Evolutionary conservation across 1,139 yeast genomes (phyloP), one percentile per base, ranked within the genome.

Genomic region (Sugiyamaella pinicola): DNA sequence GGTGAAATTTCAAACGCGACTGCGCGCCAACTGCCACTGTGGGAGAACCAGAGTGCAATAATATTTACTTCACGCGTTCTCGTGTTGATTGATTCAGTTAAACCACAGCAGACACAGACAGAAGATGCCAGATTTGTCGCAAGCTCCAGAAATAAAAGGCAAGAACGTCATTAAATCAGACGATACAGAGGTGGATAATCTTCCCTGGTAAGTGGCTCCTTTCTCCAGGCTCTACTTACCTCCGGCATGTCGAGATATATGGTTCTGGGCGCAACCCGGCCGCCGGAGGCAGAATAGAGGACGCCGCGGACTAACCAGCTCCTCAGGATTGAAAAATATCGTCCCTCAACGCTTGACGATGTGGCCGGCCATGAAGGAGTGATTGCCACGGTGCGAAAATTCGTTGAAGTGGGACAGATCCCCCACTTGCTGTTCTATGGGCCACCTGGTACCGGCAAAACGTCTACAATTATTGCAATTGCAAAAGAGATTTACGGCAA

Each of bases 381-480:
- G 37, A 90, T 93, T 15, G 79, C 80, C 28, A 93, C 85, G 24
- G 89, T 93, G 17, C 80, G 90, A 44, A 85, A 84, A 68, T 91
- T 95, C 69, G 91, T 91, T 17, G 80, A 82, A 57, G 87, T 86
- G 56, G 93, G 95, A 10, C 91, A 86, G 69, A 85, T 87, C 73
- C 87, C 87, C 71, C 98, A 93, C 69, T 87, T 91, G 96, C 73
- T 93, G 47, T 91, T 91, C 71, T 91, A 91, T 67, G 98, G 98
- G 0, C 97, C 98, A 5, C 97, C 98, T 49, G 98, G 98, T 29
- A 91, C 98, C 0, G 98, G 98, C 56, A 91, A 91, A 65, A 91
- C 98, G 0, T 89, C 97, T 0, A 91, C 98, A 0, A 86, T 91
- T 48, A 73, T 91, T 49, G 97, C 97, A 1, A 74, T 91, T 59